Evolutionary conservation across 202 grass and related monocot genomes (phyloP), one percentile per base, ranked within the genome.

Genomic region (Saccharum hybrid): DNA sequence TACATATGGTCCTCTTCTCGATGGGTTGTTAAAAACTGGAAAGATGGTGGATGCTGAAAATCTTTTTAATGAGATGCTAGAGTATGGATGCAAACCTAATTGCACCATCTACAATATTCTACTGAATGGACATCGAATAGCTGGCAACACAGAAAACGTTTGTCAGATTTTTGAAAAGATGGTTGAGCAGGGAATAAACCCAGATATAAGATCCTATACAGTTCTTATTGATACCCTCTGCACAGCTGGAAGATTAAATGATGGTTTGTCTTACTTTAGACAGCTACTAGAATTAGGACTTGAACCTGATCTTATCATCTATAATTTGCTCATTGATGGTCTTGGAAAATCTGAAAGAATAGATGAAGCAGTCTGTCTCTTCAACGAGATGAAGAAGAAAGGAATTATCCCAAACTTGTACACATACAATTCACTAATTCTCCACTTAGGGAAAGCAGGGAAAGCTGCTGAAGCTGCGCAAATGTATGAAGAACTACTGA

Each of bases 61-160:
- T 43, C 51, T 98, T 61, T 92, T 94, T 60, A 75, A 82, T 65
- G 91, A 95, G 81, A 98, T 98, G 96, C 23, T 88, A 74, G 91
- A 88, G 68, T 88, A 87, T 63, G 89, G 92, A 19, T 96, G 96
- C 81, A 84, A 88, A 82, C 93, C 91, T 71, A 96, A 96, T 74
- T 84, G 82, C 75, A 88, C 91, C 40, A 96, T 96, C 84, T 98
- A 92, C 61, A 98, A 98, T 75, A 98, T 98, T 90, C 63, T 96
- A 61, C 83, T 96, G 37, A 96, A 93, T 76, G 96, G 96, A 7
- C 89, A 88, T 70, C 83, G 88, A 72, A 86, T 94, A 75, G 85
- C 93, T 42, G 88, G 96, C 80, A 72, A 88, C 63, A 83, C 87
- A 11, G 89, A 94, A 61, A 90, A 94, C 22, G 89, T 86, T 54